Base-by-base conservation (phyloP, 2,329 filamentous ascomycete genomes). In the Ascochyta lentis region DNA sequence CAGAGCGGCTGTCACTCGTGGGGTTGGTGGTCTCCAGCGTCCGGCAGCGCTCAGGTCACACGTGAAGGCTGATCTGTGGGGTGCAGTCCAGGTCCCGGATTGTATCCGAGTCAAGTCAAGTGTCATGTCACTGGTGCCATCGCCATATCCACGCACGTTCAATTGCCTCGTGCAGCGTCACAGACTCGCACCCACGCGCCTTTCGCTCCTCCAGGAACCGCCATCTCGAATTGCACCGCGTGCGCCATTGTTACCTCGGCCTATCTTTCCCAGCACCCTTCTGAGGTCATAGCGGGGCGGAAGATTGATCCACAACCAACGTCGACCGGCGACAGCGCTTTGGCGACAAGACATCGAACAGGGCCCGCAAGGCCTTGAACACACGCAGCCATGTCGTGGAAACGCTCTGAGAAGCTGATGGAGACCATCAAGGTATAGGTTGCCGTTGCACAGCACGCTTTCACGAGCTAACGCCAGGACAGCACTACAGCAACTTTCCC, bases 401-500 rank as follows among this genome's bases (percentile, higher is more conserved):
- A 89, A 82, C 89, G 89, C 76, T 90, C 90, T 61, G 90, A 93
- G 78, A 85, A 86, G 80, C 80, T 98, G 87, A 95, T 96, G 91
- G 90, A 95, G 70, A 96, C 90, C 82, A 97, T 97, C 88, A 88
- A 89, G 78, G 71, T 73, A 64, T 33, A 68, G 52, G 49, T 43
- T 47, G 19, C 41, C 38, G 42, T 48, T n/a, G 44, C 46, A 56
- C 52, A 16, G 12, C 6, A 16, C 26, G 37, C 53, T 19, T 27
- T 34, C 42, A 54, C 46, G 22, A 60, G 64, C 70, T 74, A 68
- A 75, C 47, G 44, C 37, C 24, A 4, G 49, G 13, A 49, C 61
- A 76, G 73, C 92, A 97, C 80, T 97, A 97, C 85, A 91, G 92
- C 77, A 92, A 88, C 79, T 99, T 98, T 78, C 95, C 95, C 64